Evolutionary conservation across 2,329 filamentous ascomycete species (phyloP).

Genomic region (Trichoderma lentiforme): DNA sequence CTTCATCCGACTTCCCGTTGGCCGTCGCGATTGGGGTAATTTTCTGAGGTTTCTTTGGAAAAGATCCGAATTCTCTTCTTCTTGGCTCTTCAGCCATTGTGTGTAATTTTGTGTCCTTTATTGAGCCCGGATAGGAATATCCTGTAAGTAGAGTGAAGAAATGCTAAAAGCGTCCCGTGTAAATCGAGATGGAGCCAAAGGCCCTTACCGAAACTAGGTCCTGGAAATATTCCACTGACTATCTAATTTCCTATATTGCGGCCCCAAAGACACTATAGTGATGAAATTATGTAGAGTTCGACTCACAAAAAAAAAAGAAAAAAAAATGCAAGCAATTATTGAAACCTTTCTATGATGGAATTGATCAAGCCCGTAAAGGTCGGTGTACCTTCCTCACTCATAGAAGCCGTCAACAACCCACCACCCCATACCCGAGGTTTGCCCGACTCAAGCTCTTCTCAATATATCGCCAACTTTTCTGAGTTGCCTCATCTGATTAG

Average conservation of each 20-base stretch:
- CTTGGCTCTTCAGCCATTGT: not conserved
- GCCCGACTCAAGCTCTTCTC: constrained; percentile 17
- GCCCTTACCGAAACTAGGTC: not conserved
- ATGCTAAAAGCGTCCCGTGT: not conserved
- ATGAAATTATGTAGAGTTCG: not conserved
- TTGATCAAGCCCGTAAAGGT: not conserved
- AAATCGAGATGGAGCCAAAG: not conserved
- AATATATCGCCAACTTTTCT: constrained; percentile 1
- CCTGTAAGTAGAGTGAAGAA: not conserved
- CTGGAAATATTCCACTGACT: not conserved
- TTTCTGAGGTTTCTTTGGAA: not conserved
- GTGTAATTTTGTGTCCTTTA: not conserved
- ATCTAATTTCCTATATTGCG: not conserved
- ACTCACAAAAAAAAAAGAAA: not conserved
- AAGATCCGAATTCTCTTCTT: not conserved
- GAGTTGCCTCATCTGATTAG: not conserved
- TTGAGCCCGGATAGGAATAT: not conserved
- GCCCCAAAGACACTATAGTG: too few species aligned
- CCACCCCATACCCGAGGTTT: constrained; percentile 23
- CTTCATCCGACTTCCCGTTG: constrained; percentile 45
- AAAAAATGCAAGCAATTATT: not conserved
- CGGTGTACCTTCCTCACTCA: not conserved
- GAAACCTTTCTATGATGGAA: not conserved
- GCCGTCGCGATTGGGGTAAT: constrained; percentile 44
- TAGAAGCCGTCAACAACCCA: not conserved